Percentiles rank a stretch among this genome's conserved stretches.
Conservation (phyloP, 2,329 filamentous ascomycete species). For the Colletotrichum chlorophyti region DNA sequence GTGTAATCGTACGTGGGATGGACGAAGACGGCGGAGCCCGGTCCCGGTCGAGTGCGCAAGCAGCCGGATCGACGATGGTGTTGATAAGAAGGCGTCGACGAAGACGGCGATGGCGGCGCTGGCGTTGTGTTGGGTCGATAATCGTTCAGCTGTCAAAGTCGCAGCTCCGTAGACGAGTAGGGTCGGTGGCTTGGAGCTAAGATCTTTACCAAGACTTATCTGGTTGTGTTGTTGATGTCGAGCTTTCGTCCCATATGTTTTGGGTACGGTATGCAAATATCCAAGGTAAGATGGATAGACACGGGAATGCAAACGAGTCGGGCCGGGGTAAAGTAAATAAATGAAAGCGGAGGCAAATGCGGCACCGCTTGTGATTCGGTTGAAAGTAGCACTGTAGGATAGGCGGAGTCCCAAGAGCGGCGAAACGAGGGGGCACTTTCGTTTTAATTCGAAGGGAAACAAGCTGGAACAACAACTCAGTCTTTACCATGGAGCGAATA, state of each 20-base stretch:
- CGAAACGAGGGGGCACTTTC: too few species aligned
- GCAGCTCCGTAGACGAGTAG: conserved; percentile 13
- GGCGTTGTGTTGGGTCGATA: conserved; percentile 7
- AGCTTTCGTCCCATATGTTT: conserved; percentile 1
- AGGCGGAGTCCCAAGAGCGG: too few species aligned
- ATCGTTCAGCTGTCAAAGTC: conserved; percentile 28
- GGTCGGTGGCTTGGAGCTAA: conserved; percentile 23
- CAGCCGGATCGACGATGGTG: conserved; percentile 9
- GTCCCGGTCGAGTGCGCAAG: conserved; percentile 15
- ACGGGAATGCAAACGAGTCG: too few species aligned
- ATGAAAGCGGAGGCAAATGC: too few species aligned
- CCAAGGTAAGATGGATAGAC: too few species aligned
- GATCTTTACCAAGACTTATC: background rate
- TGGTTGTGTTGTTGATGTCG: conserved; percentile 7
- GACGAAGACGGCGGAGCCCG: conserved; percentile 12
- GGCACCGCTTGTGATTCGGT: too few species aligned
- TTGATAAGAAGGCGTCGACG: background rate
- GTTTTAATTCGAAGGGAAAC: too few species aligned
- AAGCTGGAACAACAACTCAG: too few species aligned
- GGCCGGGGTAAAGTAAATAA: too few species aligned
- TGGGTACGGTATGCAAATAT: too few species aligned
- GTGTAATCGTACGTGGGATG: conserved; percentile 1
- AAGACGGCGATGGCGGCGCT: conserved; percentile 6
- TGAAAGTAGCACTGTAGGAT: too few species aligned
- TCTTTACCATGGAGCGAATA: too few species aligned